phyloP scores from a whole-genome alignment of 768 basidiomycete species.

The Lactarius hatsudake region DNA sequence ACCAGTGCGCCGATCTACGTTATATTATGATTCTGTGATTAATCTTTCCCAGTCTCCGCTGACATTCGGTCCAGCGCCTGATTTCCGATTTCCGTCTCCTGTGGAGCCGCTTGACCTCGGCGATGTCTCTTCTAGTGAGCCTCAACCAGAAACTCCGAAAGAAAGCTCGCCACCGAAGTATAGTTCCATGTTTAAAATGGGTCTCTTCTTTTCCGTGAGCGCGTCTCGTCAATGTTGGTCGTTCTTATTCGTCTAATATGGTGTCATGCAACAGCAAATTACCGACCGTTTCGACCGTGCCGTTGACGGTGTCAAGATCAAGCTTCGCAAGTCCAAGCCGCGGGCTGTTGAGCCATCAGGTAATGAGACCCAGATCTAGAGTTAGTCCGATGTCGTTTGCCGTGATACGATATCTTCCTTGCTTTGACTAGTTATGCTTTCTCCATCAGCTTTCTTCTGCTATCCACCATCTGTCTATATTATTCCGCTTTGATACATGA shows the following conservation, averaged over 20 bases:
- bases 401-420: neutral
- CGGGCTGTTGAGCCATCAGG: neutral
- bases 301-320: slow-evolving; percentile 17
- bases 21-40: neutral
- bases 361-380: neutral
- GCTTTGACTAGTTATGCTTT: neutral
- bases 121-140: neutral
- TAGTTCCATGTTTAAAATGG: slow-evolving; percentile 7
- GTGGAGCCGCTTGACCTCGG: neutral
- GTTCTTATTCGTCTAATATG: neutral
- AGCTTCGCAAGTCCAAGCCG: slow-evolving; percentile 11
- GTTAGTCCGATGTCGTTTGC: neutral
- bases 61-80: neutral
- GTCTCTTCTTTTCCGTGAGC: slow-evolving; percentile 2
- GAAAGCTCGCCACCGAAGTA: neutral
- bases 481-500: neutral
- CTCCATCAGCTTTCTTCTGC: neutral
- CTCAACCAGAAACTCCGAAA: neutral
- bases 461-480: neutral
- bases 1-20: neutral
- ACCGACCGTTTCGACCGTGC: neutral
- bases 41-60: slow-evolving; percentile 14
- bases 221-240: neutral
- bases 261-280: slow-evolving; percentile 5
- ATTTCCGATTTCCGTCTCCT: neutral